A percentile compares a stretch with the other conserved stretches of the same genome.
Evolutionary conservation across 352 stramenopile genomes (phyloP).

Genomic region (Phytophthora tubulina): DNA sequence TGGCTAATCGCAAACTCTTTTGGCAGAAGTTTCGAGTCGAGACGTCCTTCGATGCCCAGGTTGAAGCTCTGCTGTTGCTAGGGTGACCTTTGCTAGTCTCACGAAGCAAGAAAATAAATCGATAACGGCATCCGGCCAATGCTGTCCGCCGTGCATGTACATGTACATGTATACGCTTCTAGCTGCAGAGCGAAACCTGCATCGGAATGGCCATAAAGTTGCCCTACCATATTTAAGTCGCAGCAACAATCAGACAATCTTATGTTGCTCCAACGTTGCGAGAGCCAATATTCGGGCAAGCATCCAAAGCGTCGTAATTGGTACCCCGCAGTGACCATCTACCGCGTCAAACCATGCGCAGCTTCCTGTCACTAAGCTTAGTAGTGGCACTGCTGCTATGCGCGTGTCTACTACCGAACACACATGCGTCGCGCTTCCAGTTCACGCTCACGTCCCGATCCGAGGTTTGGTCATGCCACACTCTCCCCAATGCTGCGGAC

Average conservation of each 20-base stretch:
- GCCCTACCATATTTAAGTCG: conserved; percentile 8
- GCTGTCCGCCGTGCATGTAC: too few species aligned
- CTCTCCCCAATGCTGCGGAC: not conserved
- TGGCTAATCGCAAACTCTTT: too few species aligned
- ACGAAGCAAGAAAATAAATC: too few species aligned
- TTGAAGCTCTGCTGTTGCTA: too few species aligned
- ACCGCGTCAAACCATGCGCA: conserved; percentile 20
- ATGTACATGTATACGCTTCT: too few species aligned
- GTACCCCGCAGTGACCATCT: not conserved
- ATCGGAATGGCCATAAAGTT: conserved; percentile 4
- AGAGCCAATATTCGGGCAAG: conserved; percentile 23
- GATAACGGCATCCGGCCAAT: too few species aligned
- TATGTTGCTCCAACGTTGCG: conserved; percentile 1
- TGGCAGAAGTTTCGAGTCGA: too few species aligned
- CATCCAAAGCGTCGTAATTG: not conserved
- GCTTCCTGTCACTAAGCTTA: conserved; percentile 22
- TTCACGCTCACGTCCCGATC: conserved; percentile 52
- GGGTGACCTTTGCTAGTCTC: too few species aligned
- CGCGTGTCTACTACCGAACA: conserved; percentile 19
- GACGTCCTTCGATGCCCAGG: too few species aligned
- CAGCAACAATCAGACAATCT: conserved; percentile 11
- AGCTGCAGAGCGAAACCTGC: not conserved
- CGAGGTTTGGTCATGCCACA: conserved; percentile 39
- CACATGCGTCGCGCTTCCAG: conserved; percentile 55
- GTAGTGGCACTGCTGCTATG: conserved; percentile 27